Conservation (phyloP, 2,329 filamentous ascomycete genomes). For the Biscogniauxia sp. region DNA sequence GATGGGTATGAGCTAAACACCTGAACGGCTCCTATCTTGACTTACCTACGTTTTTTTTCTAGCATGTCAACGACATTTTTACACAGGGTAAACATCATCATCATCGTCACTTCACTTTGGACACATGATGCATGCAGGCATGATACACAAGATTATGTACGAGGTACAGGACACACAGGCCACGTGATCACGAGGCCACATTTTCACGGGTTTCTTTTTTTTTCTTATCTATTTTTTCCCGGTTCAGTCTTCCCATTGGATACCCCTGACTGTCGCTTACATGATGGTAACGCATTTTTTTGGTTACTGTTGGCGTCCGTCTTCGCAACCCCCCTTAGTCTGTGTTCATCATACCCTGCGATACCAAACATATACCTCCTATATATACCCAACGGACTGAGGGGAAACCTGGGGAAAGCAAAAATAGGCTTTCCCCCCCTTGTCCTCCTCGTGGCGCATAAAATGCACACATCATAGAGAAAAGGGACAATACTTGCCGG, state of each 20-base stretch:
- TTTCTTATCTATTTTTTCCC: not conserved
- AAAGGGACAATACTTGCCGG: no score
- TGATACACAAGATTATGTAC: not conserved
- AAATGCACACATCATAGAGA: not conserved
- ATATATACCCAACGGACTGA: not conserved
- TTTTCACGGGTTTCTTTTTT: not conserved
- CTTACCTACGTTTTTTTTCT: not conserved
- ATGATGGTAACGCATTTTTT: not conserved
- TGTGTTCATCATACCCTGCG: not conserved
- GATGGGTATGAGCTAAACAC: conserved; percentile 24
- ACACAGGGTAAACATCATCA: conserved; percentile 2
- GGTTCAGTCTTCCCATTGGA: not conserved
- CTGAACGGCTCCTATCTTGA: not conserved
- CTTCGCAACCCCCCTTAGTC: not conserved
- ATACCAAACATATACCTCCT: not conserved
- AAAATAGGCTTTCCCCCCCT: not conserved
- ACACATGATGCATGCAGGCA: not conserved
- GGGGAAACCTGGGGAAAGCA: not conserved
- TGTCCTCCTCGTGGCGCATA: not conserved
- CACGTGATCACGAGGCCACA: not conserved
- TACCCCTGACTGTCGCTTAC: not conserved
- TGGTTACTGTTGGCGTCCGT: not conserved
- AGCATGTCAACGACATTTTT: not conserved
- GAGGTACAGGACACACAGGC: not conserved
- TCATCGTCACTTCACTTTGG: conserved; percentile 2